Evolutionary conservation across 148 eudicot genomes (phyloP), one percentile per base, ranked within the genome.

Genomic region (Nepenthes mirabilis): DNA sequence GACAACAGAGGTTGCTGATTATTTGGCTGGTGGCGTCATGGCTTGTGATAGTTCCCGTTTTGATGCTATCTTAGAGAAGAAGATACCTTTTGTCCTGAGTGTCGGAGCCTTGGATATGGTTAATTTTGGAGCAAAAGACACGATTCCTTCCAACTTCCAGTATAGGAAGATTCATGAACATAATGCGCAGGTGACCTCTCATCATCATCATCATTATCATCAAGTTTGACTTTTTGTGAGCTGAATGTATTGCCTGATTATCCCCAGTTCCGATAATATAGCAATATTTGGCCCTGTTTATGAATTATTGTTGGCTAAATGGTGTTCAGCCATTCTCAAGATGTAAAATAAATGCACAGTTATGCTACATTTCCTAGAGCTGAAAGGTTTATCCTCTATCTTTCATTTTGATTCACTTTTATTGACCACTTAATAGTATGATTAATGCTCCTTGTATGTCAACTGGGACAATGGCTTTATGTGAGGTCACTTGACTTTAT

Each of bases 101-200:
- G 80, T 93, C 14, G 99, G 99, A 77, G 97, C 95, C 55, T 75
- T 89, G 80, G 99, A 93, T 73, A 84, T 93, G 95, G 99, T 93
- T 55, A 89, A 89, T 66, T 93, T 93, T 78, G 97, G 99, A 51
- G 55, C 87, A 14, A 81, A 70, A 62, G 66, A 51, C 60, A 84
- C 91, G 66, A 70, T 89, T 81, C 95, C 99, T 74, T 65, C 87
- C 51, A 62, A 68, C 23, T 85, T 84, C 72, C 80, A 76, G 68
- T 78, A 81, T 40, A 77, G 97, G 68, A 89, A 82, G 36, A 75
- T 84, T 64, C 60, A 86, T 68, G 81, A 71, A 66, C 99, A 94
- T 74, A 94, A 81, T 72, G 87, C 84, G 35, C 99, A 94, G 95
- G 99, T 86, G 62, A 69, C 62, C 65, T 59, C 53, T 62, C 61